These are phyloP conservation scores for Podila epicladia DNA, from an alignment of 192 early-diverging fungal genomes.

Conservation along the genomic window DNA sequence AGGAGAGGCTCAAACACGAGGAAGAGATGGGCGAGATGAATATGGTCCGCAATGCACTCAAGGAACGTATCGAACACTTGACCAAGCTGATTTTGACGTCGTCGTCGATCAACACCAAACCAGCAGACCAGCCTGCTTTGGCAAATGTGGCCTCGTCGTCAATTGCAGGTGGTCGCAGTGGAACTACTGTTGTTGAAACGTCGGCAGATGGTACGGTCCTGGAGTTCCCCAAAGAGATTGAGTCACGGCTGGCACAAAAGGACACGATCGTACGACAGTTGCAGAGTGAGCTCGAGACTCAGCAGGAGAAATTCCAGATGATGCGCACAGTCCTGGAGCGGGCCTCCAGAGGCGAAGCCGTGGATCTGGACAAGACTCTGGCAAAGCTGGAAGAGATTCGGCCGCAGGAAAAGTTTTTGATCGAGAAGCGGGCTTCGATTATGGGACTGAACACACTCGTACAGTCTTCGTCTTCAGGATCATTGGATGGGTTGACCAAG, in stretches of 20 bases:
- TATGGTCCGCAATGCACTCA: conserved; percentile 74
- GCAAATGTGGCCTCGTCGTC: not conserved
- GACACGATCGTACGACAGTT: conserved; percentile 38
- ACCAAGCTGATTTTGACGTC: conserved; percentile 86
- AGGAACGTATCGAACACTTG: conserved; percentile 87
- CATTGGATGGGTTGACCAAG: not conserved
- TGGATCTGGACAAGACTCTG: conserved; percentile 46
- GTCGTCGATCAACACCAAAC: conserved; percentile 62
- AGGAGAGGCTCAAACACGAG: conserved; percentile 56
- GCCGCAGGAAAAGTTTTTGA: conserved; percentile 38
- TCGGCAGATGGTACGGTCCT: conserved; percentile 26
- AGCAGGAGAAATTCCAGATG: conserved; percentile 53
- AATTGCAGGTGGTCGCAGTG: not conserved
- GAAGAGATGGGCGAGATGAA: conserved; percentile 64
- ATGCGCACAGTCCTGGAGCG: conserved; percentile 42
- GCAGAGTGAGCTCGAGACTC: conserved; percentile 32
- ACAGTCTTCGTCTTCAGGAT: not conserved
- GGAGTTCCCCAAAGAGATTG: conserved; percentile 28
- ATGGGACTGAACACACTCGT: conserved; percentile 21
- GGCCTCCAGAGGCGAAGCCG: conserved; percentile 23
- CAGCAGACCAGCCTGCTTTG: not conserved
- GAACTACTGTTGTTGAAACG: conserved; percentile 23
- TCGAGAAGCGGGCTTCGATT: conserved; percentile 38
- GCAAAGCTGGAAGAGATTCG: conserved; percentile 38
- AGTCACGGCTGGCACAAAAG: conserved; percentile 29